phyloP scores from a whole-genome alignment of 1,284 basidiomycete species.

The Paramarasmius palmivorus region DNA sequence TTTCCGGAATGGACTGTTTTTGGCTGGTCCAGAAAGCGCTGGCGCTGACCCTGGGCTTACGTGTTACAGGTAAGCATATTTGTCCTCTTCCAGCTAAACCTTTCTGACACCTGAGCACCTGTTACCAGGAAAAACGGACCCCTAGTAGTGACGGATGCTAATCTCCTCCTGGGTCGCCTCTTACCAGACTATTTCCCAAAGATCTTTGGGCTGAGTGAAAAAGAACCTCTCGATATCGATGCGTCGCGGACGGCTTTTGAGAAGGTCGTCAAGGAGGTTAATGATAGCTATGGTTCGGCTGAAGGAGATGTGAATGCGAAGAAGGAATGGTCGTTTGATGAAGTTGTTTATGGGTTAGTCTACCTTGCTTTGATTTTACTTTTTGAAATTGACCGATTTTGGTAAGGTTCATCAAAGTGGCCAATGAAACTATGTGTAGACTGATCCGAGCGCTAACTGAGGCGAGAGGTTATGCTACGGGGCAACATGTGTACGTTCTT shows the following conservation, averaged over 20 bases:
- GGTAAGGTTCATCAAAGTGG: slow-evolving; percentile 87
- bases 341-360: slow-evolving; percentile 83
- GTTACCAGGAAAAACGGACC: slow-evolving; percentile 88
- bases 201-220: slow-evolving; percentile 86
- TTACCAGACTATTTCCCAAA: slow-evolving; percentile 83
- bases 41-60: slow-evolving; percentile 85
- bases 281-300: slow-evolving; percentile 44
- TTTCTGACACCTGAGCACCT: slow-evolving; percentile 16
- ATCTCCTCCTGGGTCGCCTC: slow-evolving; percentile 82
- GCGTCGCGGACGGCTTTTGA: slow-evolving; percentile 69
- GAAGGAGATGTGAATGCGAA: slow-evolving; percentile 15
- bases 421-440: slow-evolving; percentile 91
- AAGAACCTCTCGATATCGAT: slow-evolving; percentile 76
- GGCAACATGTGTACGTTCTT: slow-evolving; percentile 70
- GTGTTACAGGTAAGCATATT: slow-evolving; percentile 65
- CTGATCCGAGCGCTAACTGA: slow-evolving; percentile 93
- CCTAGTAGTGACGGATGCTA: slow-evolving; percentile 85
- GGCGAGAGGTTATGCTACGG: slow-evolving; percentile 83
- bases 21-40: slow-evolving; percentile 82
- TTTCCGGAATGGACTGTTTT: slow-evolving; percentile 83
- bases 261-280: slow-evolving; percentile 67
- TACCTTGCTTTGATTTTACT: neutral
- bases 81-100: neutral
- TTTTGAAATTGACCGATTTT: neutral
- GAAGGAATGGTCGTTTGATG: slow-evolving; percentile 70